A percentile compares a stretch with the other conserved stretches of the same genome.
phyloP scores from a whole-genome alignment of 805 yeast genomes.

The Teunomyces atbi region DNA sequence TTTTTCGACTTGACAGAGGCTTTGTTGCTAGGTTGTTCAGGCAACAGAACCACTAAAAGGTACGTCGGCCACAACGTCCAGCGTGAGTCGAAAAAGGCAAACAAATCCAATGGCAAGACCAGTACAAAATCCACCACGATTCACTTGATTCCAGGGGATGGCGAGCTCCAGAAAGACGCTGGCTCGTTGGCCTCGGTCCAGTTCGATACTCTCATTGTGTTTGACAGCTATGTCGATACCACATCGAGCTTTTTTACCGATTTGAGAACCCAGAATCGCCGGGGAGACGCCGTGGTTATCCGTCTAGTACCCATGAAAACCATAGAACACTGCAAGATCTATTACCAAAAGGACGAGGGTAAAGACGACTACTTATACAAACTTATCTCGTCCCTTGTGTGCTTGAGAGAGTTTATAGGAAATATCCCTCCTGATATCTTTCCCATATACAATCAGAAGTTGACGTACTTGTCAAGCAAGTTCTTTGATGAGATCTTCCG shows the following conservation, averaged over 20 bases:
- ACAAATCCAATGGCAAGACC: slow-evolving; percentile 5
- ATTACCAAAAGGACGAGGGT: slow-evolving; percentile 33
- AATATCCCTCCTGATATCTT: slow-evolving; percentile 74
- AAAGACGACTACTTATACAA: slow-evolving; percentile 51
- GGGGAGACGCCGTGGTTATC: slow-evolving; percentile 50
- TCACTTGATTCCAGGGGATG: slow-evolving; percentile 16
- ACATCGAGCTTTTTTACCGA: slow-evolving; percentile 25
- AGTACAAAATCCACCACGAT: slow-evolving; percentile 7
- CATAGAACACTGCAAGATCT: slow-evolving; percentile 72
- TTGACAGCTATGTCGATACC: slow-evolving; percentile 61
- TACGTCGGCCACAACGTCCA: slow-evolving; percentile 62
- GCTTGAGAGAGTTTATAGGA: slow-evolving; percentile 79
- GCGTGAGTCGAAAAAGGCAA: slow-evolving; percentile 37
- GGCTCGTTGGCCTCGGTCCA: slow-evolving; percentile 20
- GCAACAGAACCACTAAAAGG: slow-evolving; percentile 49
- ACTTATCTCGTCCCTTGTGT: slow-evolving; percentile 79
- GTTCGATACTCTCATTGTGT: slow-evolving; percentile 60
- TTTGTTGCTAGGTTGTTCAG: slow-evolving; percentile 55
- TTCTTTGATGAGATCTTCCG: slow-evolving; percentile 50
- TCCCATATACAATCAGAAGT: slow-evolving; percentile 67
- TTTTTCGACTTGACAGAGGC: slow-evolving; percentile 74
- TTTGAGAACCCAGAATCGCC: slow-evolving; percentile 28
- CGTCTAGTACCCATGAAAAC: slow-evolving; percentile 76
- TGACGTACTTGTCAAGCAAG: slow-evolving; percentile 53
- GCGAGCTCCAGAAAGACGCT: slow-evolving; percentile 20